Evolutionary conservation across 306 rosid species (phyloP).

Genomic region (Glycine tomentella): DNA sequence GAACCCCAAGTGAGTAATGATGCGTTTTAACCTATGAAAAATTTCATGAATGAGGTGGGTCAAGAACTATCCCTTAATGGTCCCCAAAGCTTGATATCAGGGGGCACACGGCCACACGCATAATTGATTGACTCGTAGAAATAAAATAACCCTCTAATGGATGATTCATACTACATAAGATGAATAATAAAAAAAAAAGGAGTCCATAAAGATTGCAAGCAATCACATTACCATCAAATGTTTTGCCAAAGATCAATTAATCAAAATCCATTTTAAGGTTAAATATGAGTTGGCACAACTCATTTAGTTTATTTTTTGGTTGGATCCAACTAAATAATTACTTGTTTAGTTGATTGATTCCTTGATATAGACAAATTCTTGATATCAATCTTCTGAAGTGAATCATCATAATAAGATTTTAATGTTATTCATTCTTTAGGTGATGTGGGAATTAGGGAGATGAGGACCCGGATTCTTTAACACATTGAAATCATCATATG

Average conservation of each 20-base stretch:
- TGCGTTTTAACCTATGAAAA: slow-evolving; percentile 53
- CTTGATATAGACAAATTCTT: not conserved
- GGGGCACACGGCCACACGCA: slow-evolving; percentile 14
- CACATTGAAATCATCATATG: not conserved
- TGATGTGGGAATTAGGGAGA: too few relatives aligned
- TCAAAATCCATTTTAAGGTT: not conserved
- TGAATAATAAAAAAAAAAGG: slow-evolving; percentile 16
- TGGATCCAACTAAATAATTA: not conserved
- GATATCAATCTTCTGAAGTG: not conserved
- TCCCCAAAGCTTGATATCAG: slow-evolving; percentile 50
- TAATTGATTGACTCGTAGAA: slow-evolving; percentile 39
- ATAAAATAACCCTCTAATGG: slow-evolving; percentile 32
- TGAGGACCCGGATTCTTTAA: too few relatives aligned
- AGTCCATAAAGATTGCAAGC: slow-evolving; percentile 5
- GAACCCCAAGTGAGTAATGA: slow-evolving; percentile 43
- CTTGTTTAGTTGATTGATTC: not conserved
- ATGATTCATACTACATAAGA: not conserved
- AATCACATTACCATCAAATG: not conserved
- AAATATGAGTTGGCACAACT: not conserved
- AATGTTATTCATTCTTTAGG: not conserved
- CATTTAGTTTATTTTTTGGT: not conserved
- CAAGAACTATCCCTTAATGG: slow-evolving; percentile 49
- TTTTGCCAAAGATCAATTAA: not conserved
- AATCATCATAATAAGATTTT: not conserved
- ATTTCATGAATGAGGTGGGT: slow-evolving; percentile 59